Evolutionary conservation across 495 filamentous ascomycete genomes (phyloP), one percentile per base, ranked within the genome.

Genomic region (Tuber microsphaerosporum): DNA sequence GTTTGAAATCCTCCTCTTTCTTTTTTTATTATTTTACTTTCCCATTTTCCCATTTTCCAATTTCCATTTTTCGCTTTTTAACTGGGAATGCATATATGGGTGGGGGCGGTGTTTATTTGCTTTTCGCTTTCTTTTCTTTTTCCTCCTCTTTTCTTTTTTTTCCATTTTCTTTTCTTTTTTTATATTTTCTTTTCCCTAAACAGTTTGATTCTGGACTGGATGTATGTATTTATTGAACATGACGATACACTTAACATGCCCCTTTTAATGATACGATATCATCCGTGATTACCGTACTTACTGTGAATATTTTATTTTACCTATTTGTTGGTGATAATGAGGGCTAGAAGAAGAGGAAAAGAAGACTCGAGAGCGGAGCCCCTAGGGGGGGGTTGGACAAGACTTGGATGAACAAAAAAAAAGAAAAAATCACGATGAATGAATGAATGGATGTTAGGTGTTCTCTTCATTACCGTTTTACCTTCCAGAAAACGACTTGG

Each of bases 1-100:
- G 70, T 71, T 41, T 41, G 39, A 71, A 41, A 37, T 45, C 74
- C 71, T 73, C 73, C n/a, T n/a, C n/a, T 73, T 73, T 46, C 20
- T 70, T 73, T 51, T 73, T 31, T 70, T 73, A 6, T 43, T 56
- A 37, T 51, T 71, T 73, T 73, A 31, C n/a, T 72, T 48, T 61
- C 42, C 70, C 34, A 42, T 75, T 37, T 31, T 75, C 41, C 74
- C 74, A 31, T 78, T 77, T 71, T 68, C 39, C 73, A 48, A 17
- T 69, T 65, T 34, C 39, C 39, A 41, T 43, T 44, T 69, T 70
- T 72, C 37, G 41, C 41, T 41, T 73, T 42, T 73, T 75, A 42
- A 43, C 61, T 75, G 37, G 43, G 39, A 74, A 44, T 71, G 56
- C 73, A 74, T 74, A 43, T 74, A 70, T 74, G 41, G 31, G 20